These are phyloP conservation scores for Acanthamoeba royreba DNA, from an alignment of 208 protist genomes.

Conservation along the genomic window DNA sequence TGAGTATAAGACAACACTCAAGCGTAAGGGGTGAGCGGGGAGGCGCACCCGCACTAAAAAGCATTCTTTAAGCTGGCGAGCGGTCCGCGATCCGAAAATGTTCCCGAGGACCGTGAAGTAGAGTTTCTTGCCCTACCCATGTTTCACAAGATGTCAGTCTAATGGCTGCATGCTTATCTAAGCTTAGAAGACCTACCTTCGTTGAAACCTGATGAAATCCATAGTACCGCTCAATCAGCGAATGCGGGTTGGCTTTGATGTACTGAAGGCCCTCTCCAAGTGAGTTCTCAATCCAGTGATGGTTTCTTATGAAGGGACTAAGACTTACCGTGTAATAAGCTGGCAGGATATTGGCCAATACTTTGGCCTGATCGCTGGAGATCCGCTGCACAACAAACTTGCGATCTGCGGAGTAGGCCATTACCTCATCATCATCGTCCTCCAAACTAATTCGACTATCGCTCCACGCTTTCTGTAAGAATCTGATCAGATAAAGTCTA, in stretches of 20 bases:
- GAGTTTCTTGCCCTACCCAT: background rate
- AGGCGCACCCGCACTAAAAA: background rate
- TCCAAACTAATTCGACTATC: background rate
- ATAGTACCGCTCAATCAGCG: background rate
- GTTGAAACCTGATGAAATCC: background rate
- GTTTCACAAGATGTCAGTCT: background rate
- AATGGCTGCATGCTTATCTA: background rate
- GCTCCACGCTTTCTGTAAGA: conserved; percentile 11
- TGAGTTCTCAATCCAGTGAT: background rate
- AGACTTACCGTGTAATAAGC: background rate
- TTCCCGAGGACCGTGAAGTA: background rate
- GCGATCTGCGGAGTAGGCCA: background rate
- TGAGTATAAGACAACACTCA: background rate
- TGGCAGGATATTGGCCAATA: background rate
- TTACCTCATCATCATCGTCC: background rate
- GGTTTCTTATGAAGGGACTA: background rate
- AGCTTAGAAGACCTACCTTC: background rate
- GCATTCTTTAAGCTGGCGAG: background rate
- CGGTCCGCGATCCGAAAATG: background rate
- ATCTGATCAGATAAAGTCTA: no score
- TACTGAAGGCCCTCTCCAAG: background rate
- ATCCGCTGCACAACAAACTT: background rate
- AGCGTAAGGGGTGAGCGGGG: background rate
- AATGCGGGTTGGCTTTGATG: background rate
- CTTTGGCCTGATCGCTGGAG: background rate